Conservation (phyloP, 2,329 filamentous ascomycete genomes). For the Mollisiaceae sp. region DNA sequence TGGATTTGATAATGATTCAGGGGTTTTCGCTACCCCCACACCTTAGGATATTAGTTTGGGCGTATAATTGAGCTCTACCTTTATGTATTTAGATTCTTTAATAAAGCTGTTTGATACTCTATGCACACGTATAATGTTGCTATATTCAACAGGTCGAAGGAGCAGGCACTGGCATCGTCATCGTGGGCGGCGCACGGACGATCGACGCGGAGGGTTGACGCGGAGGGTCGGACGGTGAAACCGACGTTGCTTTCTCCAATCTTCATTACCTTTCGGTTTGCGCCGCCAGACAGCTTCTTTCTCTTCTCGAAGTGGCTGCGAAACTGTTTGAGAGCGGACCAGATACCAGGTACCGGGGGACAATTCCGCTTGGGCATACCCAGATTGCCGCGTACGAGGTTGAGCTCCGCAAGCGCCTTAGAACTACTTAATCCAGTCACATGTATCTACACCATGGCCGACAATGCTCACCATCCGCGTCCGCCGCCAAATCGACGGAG, state of each 20-base stretch:
- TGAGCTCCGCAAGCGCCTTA: conserved; percentile 30
- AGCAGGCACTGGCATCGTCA: too few relatives aligned
- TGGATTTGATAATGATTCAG: too few relatives aligned
- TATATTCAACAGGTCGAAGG: not conserved
- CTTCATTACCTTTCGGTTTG: conserved; percentile 27
- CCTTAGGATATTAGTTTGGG: too few relatives aligned
- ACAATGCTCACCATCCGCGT: conserved; percentile 36
- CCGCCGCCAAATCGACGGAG: conserved; percentile 36
- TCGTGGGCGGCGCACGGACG: conserved; percentile 16
- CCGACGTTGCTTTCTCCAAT: conserved; percentile 27
- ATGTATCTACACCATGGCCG: conserved; percentile 36
- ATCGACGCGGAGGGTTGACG: conserved; percentile 20
- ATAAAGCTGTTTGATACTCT: too few relatives aligned
- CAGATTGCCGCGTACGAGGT: conserved; percentile 12
- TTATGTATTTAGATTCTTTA: too few relatives aligned
- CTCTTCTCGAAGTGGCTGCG: conserved; percentile 11
- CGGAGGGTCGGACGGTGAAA: conserved; percentile 33
- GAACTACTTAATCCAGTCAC: conserved; percentile 14
- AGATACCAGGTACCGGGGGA: too few relatives aligned
- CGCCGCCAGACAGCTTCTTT: conserved; percentile 29
- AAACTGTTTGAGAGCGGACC: not conserved
- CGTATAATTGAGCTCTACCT: too few relatives aligned
- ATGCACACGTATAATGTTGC: too few relatives aligned
- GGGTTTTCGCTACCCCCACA: too few relatives aligned
- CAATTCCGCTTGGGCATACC: not conserved